phyloP scores from a whole-genome alignment of 768 basidiomycete species.

The Amyloporia xantha region DNA sequence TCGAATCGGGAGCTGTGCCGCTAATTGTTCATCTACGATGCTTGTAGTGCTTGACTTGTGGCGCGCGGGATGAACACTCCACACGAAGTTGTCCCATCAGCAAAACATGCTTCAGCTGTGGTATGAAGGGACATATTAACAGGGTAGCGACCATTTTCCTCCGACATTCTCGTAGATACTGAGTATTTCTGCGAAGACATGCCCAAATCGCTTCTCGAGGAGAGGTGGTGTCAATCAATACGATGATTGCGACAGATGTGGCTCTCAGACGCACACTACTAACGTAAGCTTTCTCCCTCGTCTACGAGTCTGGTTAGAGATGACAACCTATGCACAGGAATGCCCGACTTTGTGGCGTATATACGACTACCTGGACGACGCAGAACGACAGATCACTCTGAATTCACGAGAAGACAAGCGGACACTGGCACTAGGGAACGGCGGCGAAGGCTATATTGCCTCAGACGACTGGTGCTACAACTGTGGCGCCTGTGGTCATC shows the following conservation, averaged over 20 bases:
- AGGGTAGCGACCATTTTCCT: conserved; percentile 31
- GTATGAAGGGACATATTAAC: conserved; percentile 80
- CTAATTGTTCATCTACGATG: neutral
- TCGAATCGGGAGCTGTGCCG: neutral
- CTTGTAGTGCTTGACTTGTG: conserved; percentile 71
- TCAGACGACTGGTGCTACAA: conserved; percentile 78
- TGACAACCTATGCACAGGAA: conserved; percentile 59
- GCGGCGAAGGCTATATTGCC: conserved; percentile 76
- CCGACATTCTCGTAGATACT: neutral
- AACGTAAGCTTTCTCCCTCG: conserved; percentile 50
- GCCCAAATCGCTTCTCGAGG: conserved; percentile 52
- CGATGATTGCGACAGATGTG: conserved; percentile 64
- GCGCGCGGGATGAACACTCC: conserved; percentile 70
- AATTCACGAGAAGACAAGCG: conserved; percentile 43
- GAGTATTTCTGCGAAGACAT: conserved; percentile 38
- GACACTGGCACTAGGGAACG: conserved; percentile 48
- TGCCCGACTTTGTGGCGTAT: conserved; percentile 79
- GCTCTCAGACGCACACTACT: conserved; percentile 52
- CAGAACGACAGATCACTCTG: conserved; percentile 41
- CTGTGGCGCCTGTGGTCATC: conserved; percentile 66
- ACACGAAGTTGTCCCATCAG: conserved; percentile 75
- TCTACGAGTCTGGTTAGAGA: too few relatives aligned
- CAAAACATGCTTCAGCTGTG: conserved; percentile 75
- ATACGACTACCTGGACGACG: conserved; percentile 62
- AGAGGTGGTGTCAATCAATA: conserved; percentile 23